These are phyloP conservation scores for Neostapfia colusana DNA, from an alignment of 176 grass and related monocot species.

Conservation along the genomic window DNA sequence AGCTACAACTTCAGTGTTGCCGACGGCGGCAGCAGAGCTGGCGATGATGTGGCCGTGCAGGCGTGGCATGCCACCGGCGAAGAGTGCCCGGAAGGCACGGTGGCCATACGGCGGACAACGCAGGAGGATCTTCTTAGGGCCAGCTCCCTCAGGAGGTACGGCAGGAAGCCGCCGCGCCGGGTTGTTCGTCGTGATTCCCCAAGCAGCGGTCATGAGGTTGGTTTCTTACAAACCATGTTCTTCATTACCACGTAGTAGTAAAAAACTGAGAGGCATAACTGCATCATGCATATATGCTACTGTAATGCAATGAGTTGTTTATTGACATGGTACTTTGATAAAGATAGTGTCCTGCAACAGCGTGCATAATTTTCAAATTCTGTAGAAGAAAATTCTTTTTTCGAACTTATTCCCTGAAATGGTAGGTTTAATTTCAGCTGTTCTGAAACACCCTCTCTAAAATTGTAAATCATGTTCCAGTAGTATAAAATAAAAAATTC, in stretches of 20 bases:
- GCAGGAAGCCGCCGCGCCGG: slow-evolving; percentile 47
- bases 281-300: too few species aligned
- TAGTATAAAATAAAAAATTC: neutral
- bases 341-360: neutral
- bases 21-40: neutral
- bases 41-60: slow-evolving; percentile 34
- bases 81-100: slow-evolving; percentile 59
- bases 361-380: too few species aligned
- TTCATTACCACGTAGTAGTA: neutral
- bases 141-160: slow-evolving; percentile 56
- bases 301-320: too few species aligned
- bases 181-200: slow-evolving; percentile 55
- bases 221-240: neutral
- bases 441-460: too few species aligned
- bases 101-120: slow-evolving; percentile 58
- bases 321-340: too few species aligned
- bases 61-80: slow-evolving; percentile 63
- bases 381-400: too few species aligned
- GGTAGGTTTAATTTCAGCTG: neutral
- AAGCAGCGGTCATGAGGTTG: slow-evolving; percentile 65
- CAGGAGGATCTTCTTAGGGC: slow-evolving; percentile 67
- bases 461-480: neutral
- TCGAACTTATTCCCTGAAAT: neutral
- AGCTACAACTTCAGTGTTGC: slow-evolving; percentile 40
- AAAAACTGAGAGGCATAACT: neutral